phyloP scores from a whole-genome alignment of 2,329 filamentous ascomycete genomes.

The Incumbomyces lentus region DNA sequence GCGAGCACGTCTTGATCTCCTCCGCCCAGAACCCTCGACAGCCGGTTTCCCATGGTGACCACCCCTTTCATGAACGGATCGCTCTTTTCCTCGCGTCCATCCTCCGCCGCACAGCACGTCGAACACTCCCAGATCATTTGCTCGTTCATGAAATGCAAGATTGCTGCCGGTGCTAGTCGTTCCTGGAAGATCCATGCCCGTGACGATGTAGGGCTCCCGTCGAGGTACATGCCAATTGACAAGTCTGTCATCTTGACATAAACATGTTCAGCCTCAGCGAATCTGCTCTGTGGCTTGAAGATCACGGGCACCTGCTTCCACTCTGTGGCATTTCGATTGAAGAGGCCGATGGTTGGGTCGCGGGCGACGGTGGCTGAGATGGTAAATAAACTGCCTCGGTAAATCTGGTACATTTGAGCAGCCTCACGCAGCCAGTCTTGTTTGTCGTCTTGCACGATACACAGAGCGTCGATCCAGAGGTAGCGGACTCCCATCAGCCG shows the following conservation, averaged over 20 bases:
- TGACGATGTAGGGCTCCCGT: neutral
- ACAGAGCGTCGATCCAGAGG: constrained; percentile 21
- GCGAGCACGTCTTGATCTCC: no score
- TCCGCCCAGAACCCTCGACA: no score
- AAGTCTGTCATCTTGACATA: neutral
- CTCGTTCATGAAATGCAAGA: constrained; percentile 8
- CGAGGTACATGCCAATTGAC: neutral
- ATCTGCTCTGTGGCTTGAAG: constrained; percentile 3
- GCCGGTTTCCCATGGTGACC: no score
- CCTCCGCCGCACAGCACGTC: neutral
- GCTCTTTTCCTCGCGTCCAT: no score
- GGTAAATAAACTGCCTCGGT: constrained; percentile 7
- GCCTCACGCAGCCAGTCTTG: constrained; percentile 11
- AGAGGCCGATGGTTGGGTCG: no score
- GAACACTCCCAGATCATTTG: constrained; percentile 13
- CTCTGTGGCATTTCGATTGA: neutral
- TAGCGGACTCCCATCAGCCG: constrained; percentile 11
- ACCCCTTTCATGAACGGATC: no score
- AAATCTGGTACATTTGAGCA: constrained; percentile 10
- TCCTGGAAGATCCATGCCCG: constrained; percentile 12
- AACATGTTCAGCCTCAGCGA: neutral
- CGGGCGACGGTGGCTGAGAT: constrained; percentile 5
- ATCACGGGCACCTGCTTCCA: neutral
- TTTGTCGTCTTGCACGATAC: constrained; percentile 19
- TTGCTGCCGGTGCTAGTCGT: constrained; percentile 7